These are phyloP conservation scores for Candida pini DNA, from an alignment of 805 yeast species.

Conservation along the genomic window DNA sequence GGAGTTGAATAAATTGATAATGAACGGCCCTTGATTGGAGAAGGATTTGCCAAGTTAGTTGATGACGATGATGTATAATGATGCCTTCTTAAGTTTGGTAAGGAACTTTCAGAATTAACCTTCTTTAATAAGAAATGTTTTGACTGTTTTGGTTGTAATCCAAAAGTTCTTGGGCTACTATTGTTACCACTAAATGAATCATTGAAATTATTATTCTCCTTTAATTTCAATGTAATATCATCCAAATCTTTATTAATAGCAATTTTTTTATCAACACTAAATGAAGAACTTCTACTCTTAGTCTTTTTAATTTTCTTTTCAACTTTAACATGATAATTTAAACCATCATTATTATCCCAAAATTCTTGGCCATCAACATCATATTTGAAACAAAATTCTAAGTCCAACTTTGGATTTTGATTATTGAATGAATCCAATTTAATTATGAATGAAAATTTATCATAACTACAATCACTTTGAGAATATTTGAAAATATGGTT, in stretches of 20 bases:
- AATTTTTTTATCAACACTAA: no score
- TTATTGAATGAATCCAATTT: slow-evolving; percentile 31
- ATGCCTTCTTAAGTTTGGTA: slow-evolving; percentile 14
- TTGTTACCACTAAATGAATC: slow-evolving; percentile 17
- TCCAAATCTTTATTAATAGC: slow-evolving; percentile 17
- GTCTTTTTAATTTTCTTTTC: slow-evolving; percentile 14
- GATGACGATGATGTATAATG: slow-evolving; percentile 8
- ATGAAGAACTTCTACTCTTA: slow-evolving; percentile 5
- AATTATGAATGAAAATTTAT: slow-evolving; percentile 45
- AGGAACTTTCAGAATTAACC: slow-evolving; percentile 27
- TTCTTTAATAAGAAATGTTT: slow-evolving; percentile 23
- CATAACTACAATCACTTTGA: slow-evolving; percentile 25
- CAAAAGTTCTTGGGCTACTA: no score
- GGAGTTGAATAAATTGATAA: no score
- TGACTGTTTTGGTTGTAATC: slow-evolving; percentile 20
- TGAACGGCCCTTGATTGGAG: slow-evolving; percentile 1
- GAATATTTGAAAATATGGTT: slow-evolving; percentile 37
- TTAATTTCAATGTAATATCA: slow-evolving; percentile 25
- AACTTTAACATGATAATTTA: slow-evolving; percentile 34
- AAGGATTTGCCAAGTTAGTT: slow-evolving; percentile 4
- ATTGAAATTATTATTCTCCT: slow-evolving; percentile 25
- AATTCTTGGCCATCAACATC: slow-evolving; percentile 26
- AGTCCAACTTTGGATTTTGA: slow-evolving; percentile 20
- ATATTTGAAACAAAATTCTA: slow-evolving; percentile 37
- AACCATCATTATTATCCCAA: slow-evolving; percentile 37